Evolutionary conservation across 495 filamentous ascomycete genomes (phyloP).

Genomic region (Hyaloscypha bicolor): DNA sequence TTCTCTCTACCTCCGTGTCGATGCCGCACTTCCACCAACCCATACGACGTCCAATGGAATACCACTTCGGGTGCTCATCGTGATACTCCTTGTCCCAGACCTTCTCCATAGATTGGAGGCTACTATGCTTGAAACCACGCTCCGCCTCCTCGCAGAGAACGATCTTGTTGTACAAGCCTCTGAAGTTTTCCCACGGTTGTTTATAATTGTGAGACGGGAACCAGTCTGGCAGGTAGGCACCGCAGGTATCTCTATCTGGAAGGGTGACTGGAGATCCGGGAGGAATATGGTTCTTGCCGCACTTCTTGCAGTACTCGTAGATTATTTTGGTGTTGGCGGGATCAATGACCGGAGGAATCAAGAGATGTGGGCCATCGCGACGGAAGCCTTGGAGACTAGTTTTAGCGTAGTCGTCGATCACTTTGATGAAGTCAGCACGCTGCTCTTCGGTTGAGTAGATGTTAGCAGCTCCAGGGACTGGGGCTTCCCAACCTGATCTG

Average conservation of each 20-base stretch:
- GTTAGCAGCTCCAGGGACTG: constrained; percentile 3
- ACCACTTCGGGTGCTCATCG: constrained; percentile 37
- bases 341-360: background rate
- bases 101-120: background rate
- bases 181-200: constrained; percentile 9
- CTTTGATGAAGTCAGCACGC: constrained; percentile 20
- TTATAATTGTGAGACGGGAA: constrained; percentile 10
- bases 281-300: constrained; percentile 21
- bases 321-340: background rate
- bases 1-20: constrained; percentile 35
- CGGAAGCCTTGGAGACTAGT: background rate
- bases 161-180: background rate
- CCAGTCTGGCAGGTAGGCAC: constrained; percentile 19
- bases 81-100: constrained; percentile 40
- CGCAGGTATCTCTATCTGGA: constrained; percentile 30
- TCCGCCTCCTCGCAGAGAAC: background rate
- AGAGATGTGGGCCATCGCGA: background rate
- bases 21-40: constrained; percentile 47
- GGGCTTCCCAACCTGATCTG: background rate
- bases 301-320: constrained; percentile 14
- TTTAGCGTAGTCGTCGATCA: constrained; percentile 9
- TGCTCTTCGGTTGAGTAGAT: constrained; percentile 12
- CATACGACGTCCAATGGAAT: constrained; percentile 20
- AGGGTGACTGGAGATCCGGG: constrained; percentile 28
- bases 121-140: background rate